phyloP scores from a whole-genome alignment of 495 filamentous ascomycete species.

The Chlorociboria aeruginascens region DNA sequence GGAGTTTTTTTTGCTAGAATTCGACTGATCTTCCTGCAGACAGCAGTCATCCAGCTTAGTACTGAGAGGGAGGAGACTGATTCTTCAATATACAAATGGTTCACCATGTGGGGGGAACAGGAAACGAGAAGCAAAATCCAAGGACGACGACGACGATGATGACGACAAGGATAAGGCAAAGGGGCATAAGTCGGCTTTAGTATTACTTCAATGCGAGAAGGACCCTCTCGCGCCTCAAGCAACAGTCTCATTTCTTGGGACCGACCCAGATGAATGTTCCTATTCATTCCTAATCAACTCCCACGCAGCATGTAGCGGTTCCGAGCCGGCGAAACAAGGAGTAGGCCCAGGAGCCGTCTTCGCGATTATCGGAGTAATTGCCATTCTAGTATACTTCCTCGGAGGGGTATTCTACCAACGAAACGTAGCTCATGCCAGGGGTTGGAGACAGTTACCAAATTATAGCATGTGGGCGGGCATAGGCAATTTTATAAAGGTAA shows the following conservation, averaged over 20 bases:
- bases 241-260: conserved; percentile 68
- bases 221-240: conserved; percentile 39
- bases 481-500: conserved; percentile 70
- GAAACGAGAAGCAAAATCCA: conserved; percentile 4
- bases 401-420: conserved; percentile 94
- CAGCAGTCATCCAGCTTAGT: conserved; percentile 54
- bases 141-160: conserved; percentile 23
- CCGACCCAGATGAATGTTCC: conserved; percentile 76
- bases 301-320: conserved; percentile 62
- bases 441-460: conserved; percentile 93
- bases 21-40: conserved; percentile 21
- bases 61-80: conserved; percentile 79
- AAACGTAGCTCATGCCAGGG: conserved; percentile 86
- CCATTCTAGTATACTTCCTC: conserved; percentile 75
- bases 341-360: conserved; percentile 84
- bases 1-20: background rate
- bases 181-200: conserved; percentile 63
- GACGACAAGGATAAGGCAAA: conserved; percentile 28
- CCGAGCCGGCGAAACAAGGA: conserved; percentile 46
- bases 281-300: conserved; percentile 96
- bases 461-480: conserved; percentile 89
- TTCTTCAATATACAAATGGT: conserved; percentile 83
- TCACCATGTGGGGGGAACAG: conserved; percentile 52
- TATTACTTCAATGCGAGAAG: conserved; percentile 87
- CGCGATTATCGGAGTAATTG: conserved; percentile 78